These are phyloP conservation scores for Colletotrichum sp. DNA, from an alignment of 2,329 filamentous ascomycete species.

Conservation along the genomic window DNA sequence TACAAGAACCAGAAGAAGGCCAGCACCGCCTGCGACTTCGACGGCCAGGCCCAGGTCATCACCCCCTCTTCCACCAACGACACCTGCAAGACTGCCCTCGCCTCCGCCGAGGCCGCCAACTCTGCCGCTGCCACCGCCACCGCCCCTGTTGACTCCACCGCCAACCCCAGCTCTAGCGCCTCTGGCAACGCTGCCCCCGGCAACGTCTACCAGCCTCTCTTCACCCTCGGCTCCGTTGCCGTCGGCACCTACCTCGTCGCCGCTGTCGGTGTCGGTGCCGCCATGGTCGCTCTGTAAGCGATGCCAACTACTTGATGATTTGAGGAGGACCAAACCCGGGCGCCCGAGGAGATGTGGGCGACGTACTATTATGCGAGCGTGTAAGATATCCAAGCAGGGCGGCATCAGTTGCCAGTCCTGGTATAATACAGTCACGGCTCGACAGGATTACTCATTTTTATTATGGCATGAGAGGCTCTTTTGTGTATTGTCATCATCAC, in stretches of 20 bases:
- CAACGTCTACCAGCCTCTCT: slow-evolving; percentile 42
- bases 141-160: slow-evolving; percentile 34
- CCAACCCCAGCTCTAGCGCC: slow-evolving; percentile 24
- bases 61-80: slow-evolving; percentile 49
- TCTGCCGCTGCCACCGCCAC: slow-evolving; percentile 52
- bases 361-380: slow-evolving; percentile 5
- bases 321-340: background rate
- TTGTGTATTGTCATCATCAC: slow-evolving; percentile 11
- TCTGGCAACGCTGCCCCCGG: slow-evolving; percentile 22
- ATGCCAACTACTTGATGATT: background rate
- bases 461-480: slow-evolving; percentile 15
- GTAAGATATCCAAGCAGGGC: slow-evolving; percentile 17
- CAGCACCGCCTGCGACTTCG: slow-evolving; percentile 72
- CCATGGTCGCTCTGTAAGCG: slow-evolving; percentile 58
- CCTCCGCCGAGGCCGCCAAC: slow-evolving; percentile 66
- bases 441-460: background rate
- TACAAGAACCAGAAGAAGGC: slow-evolving; percentile 62
- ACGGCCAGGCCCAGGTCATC: slow-evolving; percentile 66
- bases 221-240: slow-evolving; percentile 52
- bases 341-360: background rate
- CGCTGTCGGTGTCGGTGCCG: slow-evolving; percentile 57
- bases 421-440: slow-evolving; percentile 19
- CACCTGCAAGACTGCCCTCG: slow-evolving; percentile 64
- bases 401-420: background rate
- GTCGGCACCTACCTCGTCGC: slow-evolving; percentile 57